Conservation (phyloP, 73 alveolate species). For the Loxodes magnus region DNA sequence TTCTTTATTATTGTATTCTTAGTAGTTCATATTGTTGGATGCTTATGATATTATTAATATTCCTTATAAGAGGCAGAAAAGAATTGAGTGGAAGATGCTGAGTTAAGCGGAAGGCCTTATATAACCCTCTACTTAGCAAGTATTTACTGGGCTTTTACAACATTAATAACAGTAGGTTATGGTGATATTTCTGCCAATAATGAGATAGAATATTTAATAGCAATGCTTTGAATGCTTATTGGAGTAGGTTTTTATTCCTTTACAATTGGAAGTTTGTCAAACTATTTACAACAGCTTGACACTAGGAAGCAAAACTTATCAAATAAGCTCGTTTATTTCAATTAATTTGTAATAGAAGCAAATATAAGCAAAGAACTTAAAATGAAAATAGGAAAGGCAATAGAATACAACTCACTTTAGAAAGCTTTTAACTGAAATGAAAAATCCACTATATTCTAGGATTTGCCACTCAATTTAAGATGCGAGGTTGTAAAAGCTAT, state of each 20-base stretch:
- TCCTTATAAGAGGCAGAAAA: too few relatives aligned
- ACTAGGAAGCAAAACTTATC: neutral
- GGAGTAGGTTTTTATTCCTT: constrained; percentile 7
- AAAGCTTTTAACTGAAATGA: constrained; percentile 22
- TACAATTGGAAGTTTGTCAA: neutral
- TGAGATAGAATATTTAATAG: constrained; percentile 22
- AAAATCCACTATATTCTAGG: neutral
- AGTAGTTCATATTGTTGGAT: too few relatives aligned
- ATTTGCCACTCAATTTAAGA: constrained; percentile 11
- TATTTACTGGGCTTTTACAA: constrained; percentile 64
- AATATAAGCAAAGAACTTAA: constrained; percentile 8
- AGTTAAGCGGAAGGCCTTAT: too few relatives aligned
- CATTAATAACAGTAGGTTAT: constrained; percentile 79
- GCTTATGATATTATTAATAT: too few relatives aligned
- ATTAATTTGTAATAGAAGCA: neutral
- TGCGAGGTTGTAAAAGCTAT: constrained; percentile 8
- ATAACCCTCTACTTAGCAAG: constrained; percentile 37
- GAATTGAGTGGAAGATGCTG: too few relatives aligned
- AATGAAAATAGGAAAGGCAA: neutral
- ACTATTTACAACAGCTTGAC: neutral
- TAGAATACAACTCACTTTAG: neutral
- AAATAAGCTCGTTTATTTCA: neutral
- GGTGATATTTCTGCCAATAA: constrained; percentile 72
- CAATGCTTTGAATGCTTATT: constrained; percentile 9
- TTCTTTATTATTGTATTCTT: too few relatives aligned